Evolutionary conservation across 2,329 filamentous ascomycete species (phyloP).

Genomic region (Sporothrix dimorphospora): DNA sequence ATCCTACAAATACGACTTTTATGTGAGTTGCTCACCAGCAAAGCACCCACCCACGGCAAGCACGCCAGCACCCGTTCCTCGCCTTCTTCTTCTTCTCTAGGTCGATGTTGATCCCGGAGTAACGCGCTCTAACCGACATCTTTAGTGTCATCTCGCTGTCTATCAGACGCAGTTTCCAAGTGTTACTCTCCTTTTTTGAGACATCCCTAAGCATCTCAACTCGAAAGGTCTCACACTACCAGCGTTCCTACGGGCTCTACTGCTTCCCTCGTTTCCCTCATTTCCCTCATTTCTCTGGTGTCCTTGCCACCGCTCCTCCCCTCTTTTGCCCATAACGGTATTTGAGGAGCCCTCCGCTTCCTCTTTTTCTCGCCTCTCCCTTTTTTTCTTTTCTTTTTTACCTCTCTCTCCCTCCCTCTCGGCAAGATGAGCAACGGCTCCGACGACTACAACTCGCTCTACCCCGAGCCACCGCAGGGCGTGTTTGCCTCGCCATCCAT

Average conservation of each 20-base stretch:
- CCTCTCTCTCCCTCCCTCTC: neutral
- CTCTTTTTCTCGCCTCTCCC: neutral
- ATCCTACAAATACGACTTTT: neutral
- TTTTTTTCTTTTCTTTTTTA: neutral
- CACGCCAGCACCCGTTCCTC: neutral
- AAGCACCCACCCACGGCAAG: neutral
- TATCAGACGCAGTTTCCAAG: neutral
- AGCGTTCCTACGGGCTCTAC: slow-evolving; percentile 5
- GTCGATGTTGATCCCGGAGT: slow-evolving; percentile 13
- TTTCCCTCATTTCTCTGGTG: neutral
- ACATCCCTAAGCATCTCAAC: slow-evolving; percentile 16
- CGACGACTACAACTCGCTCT: slow-evolving; percentile 35
- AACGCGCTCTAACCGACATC: slow-evolving; percentile 1
- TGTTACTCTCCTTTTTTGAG: slow-evolving; percentile 18
- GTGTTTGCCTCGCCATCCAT: slow-evolving; percentile 31
- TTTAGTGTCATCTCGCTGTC: neutral
- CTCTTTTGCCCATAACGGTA: neutral
- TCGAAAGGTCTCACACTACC: slow-evolving; percentile 11
- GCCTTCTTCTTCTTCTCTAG: neutral
- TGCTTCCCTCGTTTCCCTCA: neutral
- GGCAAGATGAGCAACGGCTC: slow-evolving; percentile 32
- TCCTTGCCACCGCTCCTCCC: slow-evolving; percentile 11
- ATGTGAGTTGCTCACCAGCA: neutral
- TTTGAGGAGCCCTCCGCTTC: slow-evolving; percentile 4
- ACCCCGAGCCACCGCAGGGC: slow-evolving; percentile 35